These are phyloP conservation scores for Zygoascus biomembranicola DNA, from an alignment of 805 yeast species.

Conservation along the genomic window DNA sequence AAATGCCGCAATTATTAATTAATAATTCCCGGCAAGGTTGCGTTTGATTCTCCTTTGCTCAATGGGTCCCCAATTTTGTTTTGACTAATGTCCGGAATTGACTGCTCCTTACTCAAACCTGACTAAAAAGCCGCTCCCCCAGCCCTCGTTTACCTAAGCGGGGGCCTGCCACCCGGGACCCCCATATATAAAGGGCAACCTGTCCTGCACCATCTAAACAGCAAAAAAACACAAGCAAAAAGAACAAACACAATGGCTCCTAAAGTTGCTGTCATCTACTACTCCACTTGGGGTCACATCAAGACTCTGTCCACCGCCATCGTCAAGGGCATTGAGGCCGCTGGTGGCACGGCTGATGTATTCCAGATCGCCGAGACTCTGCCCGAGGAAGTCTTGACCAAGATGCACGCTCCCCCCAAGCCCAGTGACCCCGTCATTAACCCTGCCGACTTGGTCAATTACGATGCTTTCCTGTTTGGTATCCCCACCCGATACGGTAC, in stretches of 20 bases:
- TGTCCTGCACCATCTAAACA: no score
- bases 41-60: no score
- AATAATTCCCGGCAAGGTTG: no score
- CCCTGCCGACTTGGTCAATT: slow-evolving; percentile 40
- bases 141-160: neutral
- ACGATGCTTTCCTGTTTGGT: slow-evolving; percentile 72
- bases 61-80: no score
- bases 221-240: neutral
- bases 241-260: slow-evolving; percentile 62
- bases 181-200: no score
- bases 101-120: no score
- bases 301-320: slow-evolving; percentile 57
- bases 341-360: slow-evolving; percentile 63
- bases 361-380: slow-evolving; percentile 75
- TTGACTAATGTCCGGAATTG: no score
- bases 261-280: slow-evolving; percentile 22
- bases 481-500: slow-evolving; percentile 74
- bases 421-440: slow-evolving; percentile 47
- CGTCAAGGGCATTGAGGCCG: slow-evolving; percentile 54
- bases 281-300: slow-evolving; percentile 76
- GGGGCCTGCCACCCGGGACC: neutral
- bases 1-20: no score
- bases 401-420: slow-evolving; percentile 49
- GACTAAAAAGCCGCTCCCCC: no score
- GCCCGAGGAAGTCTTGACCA: slow-evolving; percentile 44